Percentiles rank a stretch among this genome's conserved stretches.
Conservation (phyloP, 768 basidiomycete species). For the Candolleomyces aberdarensis region DNA sequence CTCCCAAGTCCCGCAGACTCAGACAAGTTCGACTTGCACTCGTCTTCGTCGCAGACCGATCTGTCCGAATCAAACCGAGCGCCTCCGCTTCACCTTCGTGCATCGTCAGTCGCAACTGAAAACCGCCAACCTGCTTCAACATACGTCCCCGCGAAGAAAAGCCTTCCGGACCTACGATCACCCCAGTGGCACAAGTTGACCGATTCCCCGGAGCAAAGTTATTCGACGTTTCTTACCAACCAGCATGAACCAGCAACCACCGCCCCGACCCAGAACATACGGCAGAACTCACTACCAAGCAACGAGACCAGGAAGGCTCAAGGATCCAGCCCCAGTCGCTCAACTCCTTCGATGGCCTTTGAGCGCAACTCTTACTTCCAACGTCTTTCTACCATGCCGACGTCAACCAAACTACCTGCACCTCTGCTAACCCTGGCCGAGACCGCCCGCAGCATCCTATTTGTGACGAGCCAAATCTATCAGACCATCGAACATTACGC, state of each 20-base stretch:
- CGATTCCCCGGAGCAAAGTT: constrained; percentile 4
- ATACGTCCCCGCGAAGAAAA: constrained; percentile 62
- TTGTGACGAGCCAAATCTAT: constrained; percentile 88
- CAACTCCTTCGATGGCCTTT: constrained; percentile 58
- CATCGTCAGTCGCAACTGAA: constrained; percentile 34
- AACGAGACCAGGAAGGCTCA: not conserved
- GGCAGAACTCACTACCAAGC: not conserved
- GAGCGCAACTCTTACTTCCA: constrained; percentile 94
- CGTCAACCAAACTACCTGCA: constrained; percentile 65
- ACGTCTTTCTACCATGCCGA: constrained; percentile 77
- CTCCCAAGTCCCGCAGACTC: constrained; percentile 58
- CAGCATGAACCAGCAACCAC: constrained; percentile 1
- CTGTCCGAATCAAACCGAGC: not conserved
- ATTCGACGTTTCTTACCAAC: not conserved
- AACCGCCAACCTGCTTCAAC: constrained; percentile 18
- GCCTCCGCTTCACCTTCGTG: constrained; percentile 48
- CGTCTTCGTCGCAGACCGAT: not conserved
- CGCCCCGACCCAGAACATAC: not conserved
- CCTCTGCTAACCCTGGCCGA: constrained; percentile 73
- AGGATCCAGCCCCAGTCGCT: not conserved
- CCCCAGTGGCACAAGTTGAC: constrained; percentile 14
- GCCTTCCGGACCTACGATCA: constrained; percentile 75
- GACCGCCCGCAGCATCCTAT: constrained; percentile 88
- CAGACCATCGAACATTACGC: constrained; percentile 87
- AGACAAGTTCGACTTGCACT: constrained; percentile 37